Base-by-base conservation (phyloP, 73 alveolate species). In the Vitrella brassicaformis region DNA sequence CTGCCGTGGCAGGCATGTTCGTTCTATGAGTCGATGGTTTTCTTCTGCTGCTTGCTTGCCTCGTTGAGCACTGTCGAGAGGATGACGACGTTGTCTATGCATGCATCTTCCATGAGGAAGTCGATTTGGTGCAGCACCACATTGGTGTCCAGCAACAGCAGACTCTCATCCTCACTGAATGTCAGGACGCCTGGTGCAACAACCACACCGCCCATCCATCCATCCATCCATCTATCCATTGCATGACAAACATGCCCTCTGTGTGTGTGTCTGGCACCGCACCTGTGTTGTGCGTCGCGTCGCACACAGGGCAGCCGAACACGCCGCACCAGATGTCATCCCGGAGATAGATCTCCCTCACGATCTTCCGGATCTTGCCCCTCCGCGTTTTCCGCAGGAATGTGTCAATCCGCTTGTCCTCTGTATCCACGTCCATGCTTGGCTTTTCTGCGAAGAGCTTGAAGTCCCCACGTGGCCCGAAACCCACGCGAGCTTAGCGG, bases 291-390 rank as follows among this genome's bases (percentile, higher is more conserved):
- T 39, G 22, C 22, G 14, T 8, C 56, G 4, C 56, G 4, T 39
- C 22, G 56, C 56, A 39, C 22, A 39, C 14, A 14, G 56, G 56
- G 14, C 56, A 39, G 4, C 56, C 56, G 22, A 39, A 8, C 56
- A 39, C 56, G 4, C 56, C 14, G 56, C 56, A 39, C 56, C 56
- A 4, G 4, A 78, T 78, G 78, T 78, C 84, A 28, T 78, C 84
- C 14, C 84, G 27, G 30, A 78, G 31, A 46, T 78, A 78, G 65
- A 70, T 31, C 66, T 47, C 72, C 0, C 67, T 39, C 28, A 70
- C 75, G 25, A 31, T 73, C 78, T 78, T 78, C 31, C 84, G 84
- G 78, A 78, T 70, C 78, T 78, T 78, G 69, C 69, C 69, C 47
- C 69, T 75, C 78, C 78, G 65, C 69, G 84, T 78, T 30, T 74